These are phyloP conservation scores for Beauveria caledonica DNA, from an alignment of 2,329 filamentous ascomycete species.

Conservation along the genomic window DNA sequence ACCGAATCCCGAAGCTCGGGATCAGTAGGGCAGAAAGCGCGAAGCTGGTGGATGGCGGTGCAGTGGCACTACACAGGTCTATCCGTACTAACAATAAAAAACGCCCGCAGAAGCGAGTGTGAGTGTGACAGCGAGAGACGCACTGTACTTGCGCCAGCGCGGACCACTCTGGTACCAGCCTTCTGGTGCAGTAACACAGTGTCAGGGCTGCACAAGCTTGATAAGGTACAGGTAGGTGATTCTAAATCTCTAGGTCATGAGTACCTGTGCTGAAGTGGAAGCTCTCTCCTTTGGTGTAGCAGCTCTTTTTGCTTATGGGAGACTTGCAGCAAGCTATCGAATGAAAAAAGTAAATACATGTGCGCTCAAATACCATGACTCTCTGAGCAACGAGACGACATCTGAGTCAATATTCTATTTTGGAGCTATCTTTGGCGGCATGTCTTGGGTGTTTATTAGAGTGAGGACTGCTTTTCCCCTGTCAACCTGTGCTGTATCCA, in stretches of 20 bases:
- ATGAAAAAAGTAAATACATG: background rate
- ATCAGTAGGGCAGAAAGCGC: background rate
- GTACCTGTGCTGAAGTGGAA: too few species aligned
- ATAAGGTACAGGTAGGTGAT: background rate
- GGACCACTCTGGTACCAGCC: background rate
- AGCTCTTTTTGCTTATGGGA: background rate
- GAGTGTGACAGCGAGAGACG: background rate
- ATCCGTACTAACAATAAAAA: too few species aligned
- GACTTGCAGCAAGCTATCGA: conserved; percentile 1
- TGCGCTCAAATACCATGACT: background rate
- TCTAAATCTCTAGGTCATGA: background rate
- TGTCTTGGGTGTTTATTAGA: too few species aligned
- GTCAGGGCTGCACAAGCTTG: background rate
- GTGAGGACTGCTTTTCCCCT: too few species aligned
- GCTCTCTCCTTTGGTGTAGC: too few species aligned
- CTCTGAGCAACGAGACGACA: too few species aligned
- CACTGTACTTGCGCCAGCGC: background rate
- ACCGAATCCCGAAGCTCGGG: background rate
- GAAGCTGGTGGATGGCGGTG: too few species aligned
- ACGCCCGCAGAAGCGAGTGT: too few species aligned
- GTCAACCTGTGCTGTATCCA: too few species aligned
- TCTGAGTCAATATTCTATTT: too few species aligned
- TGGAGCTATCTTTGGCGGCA: too few species aligned
- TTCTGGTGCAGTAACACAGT: background rate
- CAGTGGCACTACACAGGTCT: too few species aligned